Evolutionary conservation across 441 rosid genomes (phyloP).

Genomic region (Macaranga tanarius): DNA sequence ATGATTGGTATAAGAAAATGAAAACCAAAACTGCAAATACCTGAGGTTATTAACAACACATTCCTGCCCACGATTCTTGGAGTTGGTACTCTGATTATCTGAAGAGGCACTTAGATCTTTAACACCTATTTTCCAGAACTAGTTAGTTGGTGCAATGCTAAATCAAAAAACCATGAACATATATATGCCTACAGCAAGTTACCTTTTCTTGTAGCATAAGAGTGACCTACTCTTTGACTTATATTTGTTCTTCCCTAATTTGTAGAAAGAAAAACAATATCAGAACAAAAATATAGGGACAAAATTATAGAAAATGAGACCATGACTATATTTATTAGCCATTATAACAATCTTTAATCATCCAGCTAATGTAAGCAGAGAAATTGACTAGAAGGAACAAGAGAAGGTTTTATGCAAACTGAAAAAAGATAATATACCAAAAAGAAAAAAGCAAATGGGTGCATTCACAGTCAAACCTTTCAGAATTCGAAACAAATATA

Average conservation of each 20-base stretch:
- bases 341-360: background rate
- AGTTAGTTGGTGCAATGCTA: constrained; percentile 26
- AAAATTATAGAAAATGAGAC: background rate
- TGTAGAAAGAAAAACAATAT: background rate
- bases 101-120: constrained; percentile 28
- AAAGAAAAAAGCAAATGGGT: too few relatives aligned
- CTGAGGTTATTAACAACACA: constrained; percentile 36
- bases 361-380: background rate
- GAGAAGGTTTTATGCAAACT: background rate
- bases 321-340: background rate
- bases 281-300: background rate
- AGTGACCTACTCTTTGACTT: constrained; percentile 32
- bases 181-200: constrained; percentile 15
- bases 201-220: constrained; percentile 46
- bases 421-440: background rate
- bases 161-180: constrained; percentile 13
- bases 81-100: constrained; percentile 33
- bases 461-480: background rate
- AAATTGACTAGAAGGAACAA: background rate
- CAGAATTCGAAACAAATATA: background rate
- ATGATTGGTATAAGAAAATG: constrained; percentile 17
- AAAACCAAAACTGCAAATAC: constrained; percentile 33
- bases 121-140: constrained; percentile 28
- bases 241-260: constrained; percentile 46
- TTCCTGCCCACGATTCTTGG: constrained; percentile 39